Evolutionary conservation across 495 filamentous ascomycete genomes (phyloP), one percentile per base, ranked within the genome.

Genomic region (Pyronema omphalodes): DNA sequence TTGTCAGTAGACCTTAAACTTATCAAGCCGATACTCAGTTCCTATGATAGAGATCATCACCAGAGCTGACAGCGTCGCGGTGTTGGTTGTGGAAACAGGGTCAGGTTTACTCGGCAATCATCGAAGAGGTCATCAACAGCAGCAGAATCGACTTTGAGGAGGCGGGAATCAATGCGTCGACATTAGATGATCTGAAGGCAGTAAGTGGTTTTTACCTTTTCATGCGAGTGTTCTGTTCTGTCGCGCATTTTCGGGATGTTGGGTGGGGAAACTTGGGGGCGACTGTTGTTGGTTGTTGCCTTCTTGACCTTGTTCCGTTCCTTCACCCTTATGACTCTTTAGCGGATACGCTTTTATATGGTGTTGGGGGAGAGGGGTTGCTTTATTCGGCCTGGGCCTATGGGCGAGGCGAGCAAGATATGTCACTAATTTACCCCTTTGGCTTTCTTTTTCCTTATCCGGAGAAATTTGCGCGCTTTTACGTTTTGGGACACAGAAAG

Each of bases 101-200:
- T 64, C 63, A 67, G 55, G 80, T 95, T 57, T 99, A 94, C 72
- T 73, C 81, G 66, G 75, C 80, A 67, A 84, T 96, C 73, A 95
- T 99, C 69, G 73, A 84, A 55, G 88, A 91, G 67, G 88, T 96
- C 56, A 81, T 93, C 66, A 78, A 84, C 56, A 76, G 77, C 52
- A 94, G 88, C 63, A 77, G 85, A 67, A 81, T 89, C 62, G 88
- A 94, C 67, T 96, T 99, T 69, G 93, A 99, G 68, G 91, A 96
- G 67, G 83, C 81, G 62, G 93, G 93, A 58, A 84, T 96, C 56
- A 86, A 91, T 55, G 83, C 85, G 65, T 71, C 77, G 58, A 85
- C 86, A 45, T 73, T 99, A 60, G 74, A 84, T 56, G 86, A 93
- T 65, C 72, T 99, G 75, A 79, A 75, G 67, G 74, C 78, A 74